phyloP scores from a whole-genome alignment of 148 eudicot genomes.

The Rheum nobile region DNA sequence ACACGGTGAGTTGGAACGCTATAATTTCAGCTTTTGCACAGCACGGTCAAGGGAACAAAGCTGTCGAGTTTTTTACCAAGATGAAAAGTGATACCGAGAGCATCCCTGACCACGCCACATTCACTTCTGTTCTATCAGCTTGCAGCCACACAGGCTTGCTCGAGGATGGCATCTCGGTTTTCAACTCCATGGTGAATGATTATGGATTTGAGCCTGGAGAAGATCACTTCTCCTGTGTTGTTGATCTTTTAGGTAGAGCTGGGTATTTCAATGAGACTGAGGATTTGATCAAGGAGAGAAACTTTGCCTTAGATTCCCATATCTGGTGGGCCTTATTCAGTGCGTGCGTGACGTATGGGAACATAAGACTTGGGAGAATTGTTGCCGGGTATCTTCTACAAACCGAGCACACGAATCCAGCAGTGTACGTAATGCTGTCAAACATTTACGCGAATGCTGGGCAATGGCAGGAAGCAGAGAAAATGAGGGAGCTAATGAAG shows the following conservation, averaged over 20 bases:
- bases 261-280: slow-evolving; percentile 66
- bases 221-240: slow-evolving; percentile 59
- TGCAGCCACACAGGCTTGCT: slow-evolving; percentile 78
- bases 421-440: slow-evolving; percentile 58
- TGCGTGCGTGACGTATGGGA: slow-evolving; percentile 58
- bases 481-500: slow-evolving; percentile 53
- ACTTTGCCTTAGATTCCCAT: slow-evolving; percentile 22
- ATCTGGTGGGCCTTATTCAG: slow-evolving; percentile 72
- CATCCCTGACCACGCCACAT: slow-evolving; percentile 54
- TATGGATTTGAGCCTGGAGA: slow-evolving; percentile 39
- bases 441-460: slow-evolving; percentile 67
- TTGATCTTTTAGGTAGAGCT: slow-evolving; percentile 66
- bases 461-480: slow-evolving; percentile 78
- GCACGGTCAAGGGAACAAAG: slow-evolving; percentile 47
- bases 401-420: slow-evolving; percentile 30
- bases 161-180: slow-evolving; percentile 42
- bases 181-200: slow-evolving; percentile 45
- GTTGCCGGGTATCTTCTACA: slow-evolving; percentile 50
- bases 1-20: slow-evolving; percentile 63
- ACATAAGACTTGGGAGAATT: slow-evolving; percentile 50
- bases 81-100: slow-evolving; percentile 32
- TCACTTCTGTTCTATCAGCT: slow-evolving; percentile 70
- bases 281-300: slow-evolving; percentile 24
- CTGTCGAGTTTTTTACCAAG: slow-evolving; percentile 34
- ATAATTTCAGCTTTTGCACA: slow-evolving; percentile 66